Percentiles rank a stretch among this genome's conserved stretches.
phyloP scores from a whole-genome alignment of 1,284 basidiomycete species.

The Irpex sp. region DNA sequence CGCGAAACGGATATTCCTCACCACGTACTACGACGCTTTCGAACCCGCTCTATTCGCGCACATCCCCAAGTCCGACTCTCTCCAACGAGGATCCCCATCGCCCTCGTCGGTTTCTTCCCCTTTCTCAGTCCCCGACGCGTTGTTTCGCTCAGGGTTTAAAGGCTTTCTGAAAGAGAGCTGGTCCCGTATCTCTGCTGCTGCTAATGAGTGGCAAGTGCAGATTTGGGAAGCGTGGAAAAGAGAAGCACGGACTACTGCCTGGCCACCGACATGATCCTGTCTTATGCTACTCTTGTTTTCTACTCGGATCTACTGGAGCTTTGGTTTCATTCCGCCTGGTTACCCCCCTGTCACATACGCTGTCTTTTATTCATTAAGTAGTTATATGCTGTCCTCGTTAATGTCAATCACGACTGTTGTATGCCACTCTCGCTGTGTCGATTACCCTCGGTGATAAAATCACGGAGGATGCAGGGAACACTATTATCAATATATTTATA shows the following conservation, averaged over 20 bases:
- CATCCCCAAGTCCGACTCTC: slow-evolving; percentile 29
- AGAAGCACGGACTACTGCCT: slow-evolving; percentile 22
- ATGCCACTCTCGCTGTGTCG: not conserved
- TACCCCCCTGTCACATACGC: not conserved
- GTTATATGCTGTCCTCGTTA: not conserved
- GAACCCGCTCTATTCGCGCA: slow-evolving; percentile 63
- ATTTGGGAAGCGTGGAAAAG: slow-evolving; percentile 32
- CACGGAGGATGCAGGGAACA: too few species aligned
- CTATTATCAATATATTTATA: too few species aligned
- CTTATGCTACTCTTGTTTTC: not conserved
- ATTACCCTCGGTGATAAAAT: too few species aligned
- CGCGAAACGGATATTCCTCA: slow-evolving; percentile 45
- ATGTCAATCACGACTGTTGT: not conserved
- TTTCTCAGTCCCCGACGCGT: slow-evolving; percentile 22
- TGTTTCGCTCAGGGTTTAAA: slow-evolving; percentile 28
- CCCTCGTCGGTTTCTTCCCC: slow-evolving; percentile 24
- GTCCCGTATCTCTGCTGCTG: slow-evolving; percentile 24
- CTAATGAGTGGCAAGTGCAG: slow-evolving; percentile 27
- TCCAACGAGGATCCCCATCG: slow-evolving; percentile 34
- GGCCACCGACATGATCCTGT: slow-evolving; percentile 36
- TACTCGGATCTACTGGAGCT: not conserved
- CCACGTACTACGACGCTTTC: slow-evolving; percentile 71
- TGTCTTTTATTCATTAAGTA: not conserved
- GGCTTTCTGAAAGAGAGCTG: slow-evolving; percentile 28
- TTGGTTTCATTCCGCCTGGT: not conserved